A percentile compares a stretch with the other conserved stretches of the same genome.
These are phyloP conservation scores for Tripterygium wilfordii DNA, from an alignment of 177 flowering plant genomes.

Conservation along the genomic window DNA sequence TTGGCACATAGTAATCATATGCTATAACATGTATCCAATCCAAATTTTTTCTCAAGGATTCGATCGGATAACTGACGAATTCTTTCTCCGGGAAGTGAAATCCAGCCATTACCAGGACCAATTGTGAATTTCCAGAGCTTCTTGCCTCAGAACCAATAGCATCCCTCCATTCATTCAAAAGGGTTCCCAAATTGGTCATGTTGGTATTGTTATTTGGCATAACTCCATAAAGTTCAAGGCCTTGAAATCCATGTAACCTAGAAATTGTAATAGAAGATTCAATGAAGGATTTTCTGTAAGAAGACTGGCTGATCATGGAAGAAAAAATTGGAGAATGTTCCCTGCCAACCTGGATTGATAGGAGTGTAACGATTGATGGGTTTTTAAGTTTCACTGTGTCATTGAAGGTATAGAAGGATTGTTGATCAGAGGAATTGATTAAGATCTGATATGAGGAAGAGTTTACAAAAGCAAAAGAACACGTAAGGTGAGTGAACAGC, in stretches of 20 bases:
- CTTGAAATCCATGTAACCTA: conserved; percentile 23
- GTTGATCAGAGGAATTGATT: conserved; percentile 4
- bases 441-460: conserved; percentile 14
- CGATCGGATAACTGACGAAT: conserved; percentile 7
- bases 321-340: neutral
- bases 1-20: conserved; percentile 15
- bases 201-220: neutral
- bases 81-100: neutral
- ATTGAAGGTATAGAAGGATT: conserved; percentile 20
- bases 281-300: conserved; percentile 15
- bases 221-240: conserved; percentile 21
- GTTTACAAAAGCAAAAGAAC: conserved; percentile 24
- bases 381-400: conserved; percentile 15
- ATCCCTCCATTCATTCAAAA: conserved; percentile 27
- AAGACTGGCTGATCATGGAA: conserved; percentile 4
- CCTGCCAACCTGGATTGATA: conserved; percentile 6
- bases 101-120: conserved; percentile 12
- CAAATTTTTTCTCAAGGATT: conserved; percentile 10
- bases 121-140: neutral
- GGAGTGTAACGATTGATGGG: conserved; percentile 19
- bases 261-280: conserved; percentile 23
- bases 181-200: conserved; percentile 13
- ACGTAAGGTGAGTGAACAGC: conserved; percentile 25
- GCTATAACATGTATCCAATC: conserved; percentile 15
- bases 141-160: conserved; percentile 17